phyloP scores from a whole-genome alignment of 1,284 basidiomycete genomes.

The Lentinula novae-zelandiae region DNA sequence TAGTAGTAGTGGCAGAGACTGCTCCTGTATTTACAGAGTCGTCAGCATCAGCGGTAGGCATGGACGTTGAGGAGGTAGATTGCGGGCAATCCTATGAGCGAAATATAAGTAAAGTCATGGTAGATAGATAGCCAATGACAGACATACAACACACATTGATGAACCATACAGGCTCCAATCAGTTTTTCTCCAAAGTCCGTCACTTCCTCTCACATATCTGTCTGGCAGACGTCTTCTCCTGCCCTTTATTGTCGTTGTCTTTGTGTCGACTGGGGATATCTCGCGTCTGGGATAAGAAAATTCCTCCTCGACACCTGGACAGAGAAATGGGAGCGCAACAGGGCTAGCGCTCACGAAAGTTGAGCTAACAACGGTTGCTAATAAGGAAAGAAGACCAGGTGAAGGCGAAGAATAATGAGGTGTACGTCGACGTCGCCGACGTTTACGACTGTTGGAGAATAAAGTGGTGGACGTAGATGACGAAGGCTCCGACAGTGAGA shows the following conservation, averaged over 20 bases:
- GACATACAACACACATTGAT: slow-evolving; percentile 43
- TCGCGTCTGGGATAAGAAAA: not conserved
- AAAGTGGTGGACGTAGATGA: slow-evolving; percentile 1
- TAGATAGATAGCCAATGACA: slow-evolving; percentile 7
- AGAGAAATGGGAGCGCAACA: slow-evolving; percentile 56
- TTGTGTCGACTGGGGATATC: slow-evolving; percentile 2
- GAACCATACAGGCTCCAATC: slow-evolving; percentile 62
- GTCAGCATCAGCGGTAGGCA: slow-evolving; percentile 24
- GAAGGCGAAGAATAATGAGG: slow-evolving; percentile 31
- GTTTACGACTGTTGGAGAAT: not conserved
- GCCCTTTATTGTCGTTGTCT: not conserved
- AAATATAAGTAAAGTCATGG: slow-evolving; percentile 7
- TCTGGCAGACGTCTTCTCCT: slow-evolving; percentile 38
- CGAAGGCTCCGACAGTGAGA: slow-evolving; percentile 4
- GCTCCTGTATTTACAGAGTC: slow-evolving; percentile 25
- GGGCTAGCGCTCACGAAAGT: slow-evolving; percentile 44
- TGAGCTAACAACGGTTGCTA: slow-evolving; percentile 50
- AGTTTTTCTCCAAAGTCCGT: slow-evolving; percentile 60
- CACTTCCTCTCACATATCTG: slow-evolving; percentile 50
- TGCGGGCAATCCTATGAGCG: slow-evolving; percentile 24
- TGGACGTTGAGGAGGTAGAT: slow-evolving; percentile 13
- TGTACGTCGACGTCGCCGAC: not conserved
- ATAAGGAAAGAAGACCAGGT: slow-evolving; percentile 44
- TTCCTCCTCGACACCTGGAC: slow-evolving; percentile 41
- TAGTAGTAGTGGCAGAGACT: slow-evolving; percentile 11